Evolutionary conservation across 176 grass and related monocot species (phyloP).

Genomic region (Bonia amplexicaulis): DNA sequence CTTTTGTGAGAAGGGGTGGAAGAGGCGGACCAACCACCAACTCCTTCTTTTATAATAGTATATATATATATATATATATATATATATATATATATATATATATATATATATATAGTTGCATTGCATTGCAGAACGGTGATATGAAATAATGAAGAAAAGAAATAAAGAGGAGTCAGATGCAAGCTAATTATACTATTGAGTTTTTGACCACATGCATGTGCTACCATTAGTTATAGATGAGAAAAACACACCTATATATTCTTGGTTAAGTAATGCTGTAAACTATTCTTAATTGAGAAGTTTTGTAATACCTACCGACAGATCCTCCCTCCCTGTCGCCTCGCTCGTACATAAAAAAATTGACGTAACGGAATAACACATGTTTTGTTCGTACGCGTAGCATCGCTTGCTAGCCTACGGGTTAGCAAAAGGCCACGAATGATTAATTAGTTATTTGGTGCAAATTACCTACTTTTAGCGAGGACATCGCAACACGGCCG

Average conservation of each 20-base stretch:
- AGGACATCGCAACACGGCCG: constrained; percentile 2
- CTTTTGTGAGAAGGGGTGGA: too few species aligned
- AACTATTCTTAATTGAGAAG: neutral
- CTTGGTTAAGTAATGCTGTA: neutral
- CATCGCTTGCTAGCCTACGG: neutral
- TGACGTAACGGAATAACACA: neutral
- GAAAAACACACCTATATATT: neutral
- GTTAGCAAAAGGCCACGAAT: neutral
- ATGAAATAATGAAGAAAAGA: neutral
- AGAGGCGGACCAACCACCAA: too few species aligned
- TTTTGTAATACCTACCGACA: constrained; percentile 8
- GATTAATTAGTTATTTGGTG: neutral
- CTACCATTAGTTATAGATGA: neutral
- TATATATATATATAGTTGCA: neutral
- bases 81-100: neutral
- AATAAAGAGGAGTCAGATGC: neutral
- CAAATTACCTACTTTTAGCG: constrained; percentile 1
- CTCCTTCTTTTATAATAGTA: too few species aligned
- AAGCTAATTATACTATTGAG: neutral
- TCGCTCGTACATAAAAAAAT: neutral
- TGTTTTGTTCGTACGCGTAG: neutral
- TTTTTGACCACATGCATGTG: neutral
- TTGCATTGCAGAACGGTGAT: neutral
- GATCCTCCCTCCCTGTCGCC: neutral
- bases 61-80: neutral